A percentile compares a stretch with the other conserved stretches of the same genome.
Conservation (phyloP, 108 stramenopile genomes). For the Epipyxis sp. region DNA sequence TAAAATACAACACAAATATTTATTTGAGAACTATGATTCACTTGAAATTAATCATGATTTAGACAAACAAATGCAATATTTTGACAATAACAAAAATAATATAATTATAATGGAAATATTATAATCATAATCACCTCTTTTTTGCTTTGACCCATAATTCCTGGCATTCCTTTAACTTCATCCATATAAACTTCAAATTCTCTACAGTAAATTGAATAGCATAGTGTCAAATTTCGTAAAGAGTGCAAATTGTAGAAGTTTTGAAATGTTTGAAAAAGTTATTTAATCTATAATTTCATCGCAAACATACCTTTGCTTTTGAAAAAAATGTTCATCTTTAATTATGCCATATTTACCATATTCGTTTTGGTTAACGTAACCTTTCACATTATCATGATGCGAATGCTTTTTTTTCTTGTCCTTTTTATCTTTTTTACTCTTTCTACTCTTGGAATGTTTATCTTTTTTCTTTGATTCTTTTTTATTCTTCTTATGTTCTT, state of each 20-base stretch:
- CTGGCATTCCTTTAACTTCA: conserved; percentile 76
- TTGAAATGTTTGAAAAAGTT: background rate
- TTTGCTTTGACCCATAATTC: conserved; percentile 69
- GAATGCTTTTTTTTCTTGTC: conserved; percentile 37
- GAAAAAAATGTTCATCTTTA: conserved; percentile 66
- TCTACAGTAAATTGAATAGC: conserved; percentile 13
- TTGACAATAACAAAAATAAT: no score
- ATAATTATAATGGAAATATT: background rate
- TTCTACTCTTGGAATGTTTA: conserved; percentile 44
- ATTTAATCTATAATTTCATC: no score
- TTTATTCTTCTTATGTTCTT: conserved; percentile 40
- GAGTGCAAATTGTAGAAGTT: background rate
- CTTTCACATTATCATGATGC: conserved; percentile 47
- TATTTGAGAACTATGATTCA: conserved; percentile 38
- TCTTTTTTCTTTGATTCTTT: conserved; percentile 38
- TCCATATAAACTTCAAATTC: conserved; percentile 83
- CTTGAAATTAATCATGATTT: no score
- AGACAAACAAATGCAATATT: no score
- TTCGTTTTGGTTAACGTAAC: conserved; percentile 40
- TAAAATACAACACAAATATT: background rate
- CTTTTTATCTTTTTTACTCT: conserved; percentile 42
- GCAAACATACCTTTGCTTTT: conserved; percentile 44
- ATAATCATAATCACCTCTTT: conserved; percentile 59
- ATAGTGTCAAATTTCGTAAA: background rate
- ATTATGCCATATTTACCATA: conserved; percentile 89